Percentiles rank a stretch among this genome's conserved stretches.
Evolutionary conservation across 305 asterid genomes (phyloP).

Genomic region (Salvia sclarea): DNA sequence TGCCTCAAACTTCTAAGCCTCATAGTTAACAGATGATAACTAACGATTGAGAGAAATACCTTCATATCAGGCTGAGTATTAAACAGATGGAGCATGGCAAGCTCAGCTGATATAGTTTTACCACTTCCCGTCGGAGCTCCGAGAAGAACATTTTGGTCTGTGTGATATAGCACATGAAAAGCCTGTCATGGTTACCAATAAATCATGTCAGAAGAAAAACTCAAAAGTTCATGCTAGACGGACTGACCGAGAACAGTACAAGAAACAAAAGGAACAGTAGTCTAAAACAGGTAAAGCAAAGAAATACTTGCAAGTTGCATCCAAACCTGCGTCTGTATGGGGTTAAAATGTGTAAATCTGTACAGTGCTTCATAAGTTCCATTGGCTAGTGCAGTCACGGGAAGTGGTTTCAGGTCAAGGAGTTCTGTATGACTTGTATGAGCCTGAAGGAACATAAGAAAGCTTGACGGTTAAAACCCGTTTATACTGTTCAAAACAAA

Average conservation of each 20-base stretch:
- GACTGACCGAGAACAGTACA: constrained; percentile 15
- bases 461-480: constrained; percentile 20
- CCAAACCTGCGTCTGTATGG: constrained; percentile 97
- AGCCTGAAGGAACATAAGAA: constrained; percentile 56
- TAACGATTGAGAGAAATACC: constrained; percentile 42
- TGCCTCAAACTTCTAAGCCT: constrained; percentile 8
- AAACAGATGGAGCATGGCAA: constrained; percentile 96
- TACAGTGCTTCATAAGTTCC: constrained; percentile 80
- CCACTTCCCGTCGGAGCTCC: constrained; percentile 99
- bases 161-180: constrained; percentile 89
- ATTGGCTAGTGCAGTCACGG: constrained; percentile 93
- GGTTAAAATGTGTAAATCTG: constrained; percentile 90
- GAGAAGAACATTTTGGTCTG: constrained; percentile 88
- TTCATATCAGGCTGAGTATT: constrained; percentile 96
- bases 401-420: constrained; percentile 95
- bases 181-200: constrained; percentile 60
- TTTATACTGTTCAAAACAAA: constrained; percentile 20
- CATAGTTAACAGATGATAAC: background rate
- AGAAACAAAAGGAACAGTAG: background rate
- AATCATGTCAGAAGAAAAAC: constrained; percentile 35
- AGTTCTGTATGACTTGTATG: constrained; percentile 92
- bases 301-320: constrained; percentile 10
- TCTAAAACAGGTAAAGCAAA: background rate
- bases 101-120: constrained; percentile 98
- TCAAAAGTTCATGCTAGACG: constrained; percentile 21